Evolutionary conservation across 148 eudicot genomes (phyloP).

Genomic region (Fallopia convolvulus): DNA sequence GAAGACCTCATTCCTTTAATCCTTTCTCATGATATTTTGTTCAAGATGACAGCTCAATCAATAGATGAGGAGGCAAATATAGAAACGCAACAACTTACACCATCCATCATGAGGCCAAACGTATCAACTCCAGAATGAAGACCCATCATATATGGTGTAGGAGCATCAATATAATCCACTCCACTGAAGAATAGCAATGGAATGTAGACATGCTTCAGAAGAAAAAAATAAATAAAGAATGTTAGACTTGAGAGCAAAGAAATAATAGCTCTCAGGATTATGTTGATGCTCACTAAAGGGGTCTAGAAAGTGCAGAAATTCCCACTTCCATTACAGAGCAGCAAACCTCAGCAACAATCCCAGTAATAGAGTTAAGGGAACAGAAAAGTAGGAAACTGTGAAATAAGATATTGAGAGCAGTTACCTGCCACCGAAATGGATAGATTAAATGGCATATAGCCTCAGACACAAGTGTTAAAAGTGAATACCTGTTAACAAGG

Average conservation of each 20-base stretch:
- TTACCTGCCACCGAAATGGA: constrained; percentile 99
- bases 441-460: constrained; percentile 92
- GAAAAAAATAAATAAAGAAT: constrained; percentile 25
- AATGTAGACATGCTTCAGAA: constrained; percentile 99
- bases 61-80: not conserved
- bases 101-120: constrained; percentile 84
- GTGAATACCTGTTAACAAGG: constrained; percentile 65
- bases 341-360: not conserved
- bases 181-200: constrained; percentile 99
- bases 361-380: not conserved
- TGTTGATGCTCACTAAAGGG: not conserved
- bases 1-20: not conserved
- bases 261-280: not conserved
- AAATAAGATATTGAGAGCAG: not conserved
- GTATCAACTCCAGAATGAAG: constrained; percentile 99
- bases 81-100: constrained; percentile 49
- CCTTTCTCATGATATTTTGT: not conserved
- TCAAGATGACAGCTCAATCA: not conserved
- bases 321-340: not conserved
- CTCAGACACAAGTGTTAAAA: constrained; percentile 88
- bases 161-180: constrained; percentile 99
- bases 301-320: not conserved
- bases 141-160: constrained; percentile 99
- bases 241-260: constrained; percentile 31
- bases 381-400: not conserved